Conservation (phyloP, 768 basidiomycete genomes). For the Butyriboletus loyo region DNA sequence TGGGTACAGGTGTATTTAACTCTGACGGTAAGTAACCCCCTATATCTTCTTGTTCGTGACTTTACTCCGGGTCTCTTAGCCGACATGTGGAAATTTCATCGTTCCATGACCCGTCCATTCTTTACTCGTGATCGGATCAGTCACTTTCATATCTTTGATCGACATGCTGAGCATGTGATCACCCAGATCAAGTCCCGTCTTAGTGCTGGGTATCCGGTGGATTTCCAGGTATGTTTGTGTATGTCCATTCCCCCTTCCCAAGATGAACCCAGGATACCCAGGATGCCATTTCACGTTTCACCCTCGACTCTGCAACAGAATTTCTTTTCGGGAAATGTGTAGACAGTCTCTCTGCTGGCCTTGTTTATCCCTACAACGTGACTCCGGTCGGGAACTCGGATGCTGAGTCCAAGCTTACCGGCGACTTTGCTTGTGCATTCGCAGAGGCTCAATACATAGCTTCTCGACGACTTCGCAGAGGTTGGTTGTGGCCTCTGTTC, state of each 20-base stretch:
- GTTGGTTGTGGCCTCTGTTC: constrained; percentile 52
- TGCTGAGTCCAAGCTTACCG: constrained; percentile 31
- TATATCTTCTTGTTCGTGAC: too few species aligned
- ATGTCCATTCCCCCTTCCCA: background rate
- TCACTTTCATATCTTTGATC: constrained; percentile 60
- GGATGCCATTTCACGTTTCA: constrained; percentile 61
- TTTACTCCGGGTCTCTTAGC: constrained; percentile 25
- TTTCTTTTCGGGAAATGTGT: constrained; percentile 64
- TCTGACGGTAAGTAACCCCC: constrained; percentile 47
- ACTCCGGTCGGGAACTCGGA: constrained; percentile 15
- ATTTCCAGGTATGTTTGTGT: constrained; percentile 46
- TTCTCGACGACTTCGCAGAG: constrained; percentile 40
- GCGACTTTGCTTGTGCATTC: constrained; percentile 50
- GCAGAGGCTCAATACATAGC: constrained; percentile 44
- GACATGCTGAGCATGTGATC: constrained; percentile 46
- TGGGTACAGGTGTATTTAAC: constrained; percentile 69
- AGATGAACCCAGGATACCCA: constrained; percentile 14
- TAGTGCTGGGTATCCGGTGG: constrained; percentile 48
- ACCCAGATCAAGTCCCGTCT: constrained; percentile 46
- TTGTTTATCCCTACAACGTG: constrained; percentile 52
- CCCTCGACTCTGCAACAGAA: constrained; percentile 64
- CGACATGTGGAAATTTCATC: constrained; percentile 61
- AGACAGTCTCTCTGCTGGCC: constrained; percentile 45
- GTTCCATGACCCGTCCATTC: constrained; percentile 63
- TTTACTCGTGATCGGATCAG: constrained; percentile 58